These are phyloP conservation scores for Calonectria hawksworthii DNA, from an alignment of 2,329 filamentous ascomycete genomes.

Conservation along the genomic window DNA sequence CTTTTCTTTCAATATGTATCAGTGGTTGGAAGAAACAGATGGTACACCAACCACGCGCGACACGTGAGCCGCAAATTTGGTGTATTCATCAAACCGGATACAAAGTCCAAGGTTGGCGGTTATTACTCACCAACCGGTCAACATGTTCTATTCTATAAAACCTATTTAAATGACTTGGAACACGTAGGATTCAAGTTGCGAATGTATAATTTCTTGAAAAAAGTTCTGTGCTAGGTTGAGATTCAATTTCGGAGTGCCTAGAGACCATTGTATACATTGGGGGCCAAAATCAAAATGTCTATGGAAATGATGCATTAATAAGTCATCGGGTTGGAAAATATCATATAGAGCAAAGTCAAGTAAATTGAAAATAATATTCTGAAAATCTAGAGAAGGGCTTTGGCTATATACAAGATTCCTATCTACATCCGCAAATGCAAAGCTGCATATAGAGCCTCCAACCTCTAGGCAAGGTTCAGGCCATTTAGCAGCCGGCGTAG, in stretches of 20 bases:
- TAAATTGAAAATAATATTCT: neutral
- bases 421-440: neutral
- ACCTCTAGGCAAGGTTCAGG: neutral
- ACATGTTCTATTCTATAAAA: neutral
- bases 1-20: neutral
- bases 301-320: neutral
- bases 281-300: neutral
- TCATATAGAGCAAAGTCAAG: neutral
- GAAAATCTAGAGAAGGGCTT: neutral
- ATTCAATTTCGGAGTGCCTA: neutral
- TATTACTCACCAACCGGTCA: neutral
- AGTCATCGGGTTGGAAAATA: neutral
- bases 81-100: neutral
- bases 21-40: too few species aligned
- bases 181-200: neutral
- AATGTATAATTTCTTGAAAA: neutral
- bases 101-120: neutral
- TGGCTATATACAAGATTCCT: neutral
- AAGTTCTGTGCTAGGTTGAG: too few species aligned
- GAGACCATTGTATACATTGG: neutral
- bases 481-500: conserved; percentile 52
- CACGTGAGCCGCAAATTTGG: too few species aligned
- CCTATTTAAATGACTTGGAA: neutral
- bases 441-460: neutral
- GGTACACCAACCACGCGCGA: too few species aligned